Percentiles rank a stretch among this genome's conserved stretches.
Conservation (phyloP, 176 grass and related monocot species). For the Pharus latifolius region DNA sequence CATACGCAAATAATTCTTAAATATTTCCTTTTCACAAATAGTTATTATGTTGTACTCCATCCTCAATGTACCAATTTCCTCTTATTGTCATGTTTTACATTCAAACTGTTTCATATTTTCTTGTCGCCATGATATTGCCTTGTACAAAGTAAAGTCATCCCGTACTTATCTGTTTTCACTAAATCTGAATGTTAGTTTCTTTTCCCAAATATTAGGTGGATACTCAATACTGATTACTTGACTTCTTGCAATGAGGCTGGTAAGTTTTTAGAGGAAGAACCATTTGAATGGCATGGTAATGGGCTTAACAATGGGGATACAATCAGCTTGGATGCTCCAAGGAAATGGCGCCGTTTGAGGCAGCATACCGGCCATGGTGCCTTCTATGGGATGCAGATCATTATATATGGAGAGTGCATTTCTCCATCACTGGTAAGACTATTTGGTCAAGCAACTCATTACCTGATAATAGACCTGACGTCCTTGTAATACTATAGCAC, state of each 20-base stretch:
- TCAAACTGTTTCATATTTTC: neutral
- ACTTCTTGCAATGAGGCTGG: slow-evolving; percentile 71
- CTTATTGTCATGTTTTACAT: neutral
- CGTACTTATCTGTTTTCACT: neutral
- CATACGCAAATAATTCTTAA: neutral
- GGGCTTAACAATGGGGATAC: slow-evolving; percentile 51
- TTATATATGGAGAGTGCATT: slow-evolving; percentile 93
- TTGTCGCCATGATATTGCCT: neutral
- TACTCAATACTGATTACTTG: slow-evolving; percentile 80
- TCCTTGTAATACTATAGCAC: neutral
- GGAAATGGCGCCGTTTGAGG: slow-evolving; percentile 75
- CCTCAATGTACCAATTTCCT: neutral
- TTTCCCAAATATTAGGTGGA: slow-evolving; percentile 49
- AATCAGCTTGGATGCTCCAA: slow-evolving; percentile 76
- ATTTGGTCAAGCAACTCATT: neutral
- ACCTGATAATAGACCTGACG: neutral
- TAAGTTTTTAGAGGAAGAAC: slow-evolving; percentile 71
- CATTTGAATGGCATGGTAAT: slow-evolving; percentile 64
- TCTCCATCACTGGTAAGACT: slow-evolving; percentile 62
- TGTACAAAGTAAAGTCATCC: neutral
- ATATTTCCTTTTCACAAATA: neutral
- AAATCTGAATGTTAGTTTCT: neutral
- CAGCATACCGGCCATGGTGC: slow-evolving; percentile 67
- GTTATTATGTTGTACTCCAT: neutral
- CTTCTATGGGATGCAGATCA: slow-evolving; percentile 60